phyloP scores from a whole-genome alignment of 2,329 filamentous ascomycete genomes.

The Ascochyta koolunga region DNA sequence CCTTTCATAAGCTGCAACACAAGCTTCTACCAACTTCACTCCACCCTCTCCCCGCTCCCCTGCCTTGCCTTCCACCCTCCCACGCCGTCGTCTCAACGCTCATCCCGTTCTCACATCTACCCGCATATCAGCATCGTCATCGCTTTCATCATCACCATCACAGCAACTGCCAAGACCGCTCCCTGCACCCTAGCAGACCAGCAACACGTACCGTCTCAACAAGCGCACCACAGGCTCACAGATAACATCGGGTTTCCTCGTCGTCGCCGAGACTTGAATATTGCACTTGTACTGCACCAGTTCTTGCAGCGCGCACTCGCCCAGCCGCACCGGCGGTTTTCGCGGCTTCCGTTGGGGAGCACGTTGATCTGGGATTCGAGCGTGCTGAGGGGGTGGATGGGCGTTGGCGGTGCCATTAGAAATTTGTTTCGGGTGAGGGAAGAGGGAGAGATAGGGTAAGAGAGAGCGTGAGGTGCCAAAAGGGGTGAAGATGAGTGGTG shows the following conservation, averaged over 20 bases:
- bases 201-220: constrained; percentile 61
- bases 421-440: not conserved
- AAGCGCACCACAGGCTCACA: constrained; percentile 65
- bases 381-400: constrained; percentile 58
- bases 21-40: not conserved
- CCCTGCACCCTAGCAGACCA: constrained; percentile 7
- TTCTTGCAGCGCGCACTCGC: constrained; percentile 63
- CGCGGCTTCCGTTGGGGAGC: constrained; percentile 58
- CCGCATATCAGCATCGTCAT: not conserved
- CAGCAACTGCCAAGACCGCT: constrained; percentile 22
- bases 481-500: constrained; percentile 24
- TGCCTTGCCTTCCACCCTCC: constrained; percentile 54
- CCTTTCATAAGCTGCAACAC: not conserved
- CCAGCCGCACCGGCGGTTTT: constrained; percentile 60
- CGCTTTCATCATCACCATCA: not conserved
- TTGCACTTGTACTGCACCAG: constrained; percentile 69
- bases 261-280: constrained; percentile 50
- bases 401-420: constrained; percentile 63
- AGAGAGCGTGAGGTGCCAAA: not conserved
- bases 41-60: constrained; percentile 23
- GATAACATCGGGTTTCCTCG: constrained; percentile 51
- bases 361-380: constrained; percentile 60
- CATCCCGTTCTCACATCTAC: constrained; percentile 60
- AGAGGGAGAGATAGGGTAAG: constrained; percentile 1
- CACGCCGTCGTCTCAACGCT: constrained; percentile 68